These are phyloP conservation scores for Funneliformis mosseae DNA, from an alignment of 192 early-diverging fungal genomes.

Conservation along the genomic window DNA sequence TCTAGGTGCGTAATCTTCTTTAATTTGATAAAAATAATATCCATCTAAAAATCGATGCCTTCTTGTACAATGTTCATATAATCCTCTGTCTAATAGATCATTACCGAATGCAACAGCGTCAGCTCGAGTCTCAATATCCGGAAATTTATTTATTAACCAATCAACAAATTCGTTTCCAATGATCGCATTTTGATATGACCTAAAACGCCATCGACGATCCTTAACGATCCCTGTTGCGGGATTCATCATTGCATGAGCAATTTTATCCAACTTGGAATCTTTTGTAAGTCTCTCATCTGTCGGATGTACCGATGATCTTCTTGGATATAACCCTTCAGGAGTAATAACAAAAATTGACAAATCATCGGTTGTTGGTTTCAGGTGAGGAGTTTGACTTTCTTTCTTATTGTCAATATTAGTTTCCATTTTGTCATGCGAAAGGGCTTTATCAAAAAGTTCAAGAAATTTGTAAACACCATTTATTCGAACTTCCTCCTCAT, in stretches of 20 bases:
- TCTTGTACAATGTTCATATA: conserved; percentile 65
- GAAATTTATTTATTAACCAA: conserved; percentile 81
- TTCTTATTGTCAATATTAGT: conserved; percentile 28
- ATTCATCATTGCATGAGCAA: conserved; percentile 76
- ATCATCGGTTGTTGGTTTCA: conserved; percentile 46
- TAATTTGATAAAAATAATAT: conserved; percentile 83
- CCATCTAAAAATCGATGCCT: conserved; percentile 85
- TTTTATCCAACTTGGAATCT: conserved; percentile 48
- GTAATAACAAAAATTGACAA: conserved; percentile 42
- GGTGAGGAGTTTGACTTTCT: conserved; percentile 41
- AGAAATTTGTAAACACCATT: conserved; percentile 86
- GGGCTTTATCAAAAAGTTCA: conserved; percentile 73
- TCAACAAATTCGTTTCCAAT: conserved; percentile 85
- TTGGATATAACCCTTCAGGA: conserved; percentile 27
- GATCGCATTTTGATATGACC: conserved; percentile 70
- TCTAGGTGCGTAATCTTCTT: conserved; percentile 51
- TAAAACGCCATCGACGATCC: conserved; percentile 86
- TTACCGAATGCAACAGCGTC: conserved; percentile 82
- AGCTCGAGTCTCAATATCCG: conserved; percentile 71
- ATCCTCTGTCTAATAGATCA: conserved; percentile 68
- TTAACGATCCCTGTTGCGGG: conserved; percentile 67
- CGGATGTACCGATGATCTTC: background rate
- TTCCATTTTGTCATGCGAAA: conserved; percentile 50
- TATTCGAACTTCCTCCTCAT: conserved; percentile 87
- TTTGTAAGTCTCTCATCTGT: conserved; percentile 36